Percentiles rank a stretch among this genome's conserved stretches.
Evolutionary conservation across 2,329 filamentous ascomycete species (phyloP).

Genomic region (Xylaria sp.): DNA sequence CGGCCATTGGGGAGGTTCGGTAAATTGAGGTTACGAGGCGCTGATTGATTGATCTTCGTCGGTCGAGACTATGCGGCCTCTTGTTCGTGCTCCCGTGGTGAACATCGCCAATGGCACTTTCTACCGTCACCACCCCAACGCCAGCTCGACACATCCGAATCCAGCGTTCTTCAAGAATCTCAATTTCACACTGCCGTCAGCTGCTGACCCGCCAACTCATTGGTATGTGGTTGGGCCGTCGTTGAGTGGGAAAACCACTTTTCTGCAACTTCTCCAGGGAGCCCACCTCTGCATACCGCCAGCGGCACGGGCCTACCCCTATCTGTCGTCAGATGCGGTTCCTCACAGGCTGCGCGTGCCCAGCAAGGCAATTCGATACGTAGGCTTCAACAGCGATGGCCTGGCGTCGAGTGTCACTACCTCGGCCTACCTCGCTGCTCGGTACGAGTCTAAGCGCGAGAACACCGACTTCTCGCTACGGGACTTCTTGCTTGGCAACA

Average conservation of each 20-base stretch:
- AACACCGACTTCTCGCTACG: slow-evolving; percentile 84
- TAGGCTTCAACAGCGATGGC: slow-evolving; percentile 83
- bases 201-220: slow-evolving; percentile 58
- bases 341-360: slow-evolving; percentile 62
- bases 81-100: slow-evolving; percentile 63
- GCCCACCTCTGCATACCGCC: slow-evolving; percentile 78
- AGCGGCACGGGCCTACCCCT: slow-evolving; percentile 76
- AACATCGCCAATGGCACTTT: slow-evolving; percentile 81
- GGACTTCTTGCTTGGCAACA: slow-evolving; percentile 83
- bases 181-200: slow-evolving; percentile 70
- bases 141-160: slow-evolving; percentile 59
- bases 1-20: not conserved
- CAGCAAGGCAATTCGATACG: slow-evolving; percentile 78
- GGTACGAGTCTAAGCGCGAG: slow-evolving; percentile 88
- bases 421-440: slow-evolving; percentile 84
- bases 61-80: slow-evolving; percentile 46
- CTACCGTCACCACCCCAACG: slow-evolving; percentile 74
- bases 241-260: slow-evolving; percentile 77
- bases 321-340: slow-evolving; percentile 69
- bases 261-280: slow-evolving; percentile 80
- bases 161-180: slow-evolving; percentile 75
- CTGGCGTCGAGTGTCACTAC: slow-evolving; percentile 60
- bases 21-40: not conserved
- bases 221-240: slow-evolving; percentile 88
- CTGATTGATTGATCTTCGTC: slow-evolving; percentile 27